Percentiles rank a stretch among this genome's conserved stretches.
Conservation (phyloP, 73 alveolate species). For the Durusdinium trenchii region DNA sequence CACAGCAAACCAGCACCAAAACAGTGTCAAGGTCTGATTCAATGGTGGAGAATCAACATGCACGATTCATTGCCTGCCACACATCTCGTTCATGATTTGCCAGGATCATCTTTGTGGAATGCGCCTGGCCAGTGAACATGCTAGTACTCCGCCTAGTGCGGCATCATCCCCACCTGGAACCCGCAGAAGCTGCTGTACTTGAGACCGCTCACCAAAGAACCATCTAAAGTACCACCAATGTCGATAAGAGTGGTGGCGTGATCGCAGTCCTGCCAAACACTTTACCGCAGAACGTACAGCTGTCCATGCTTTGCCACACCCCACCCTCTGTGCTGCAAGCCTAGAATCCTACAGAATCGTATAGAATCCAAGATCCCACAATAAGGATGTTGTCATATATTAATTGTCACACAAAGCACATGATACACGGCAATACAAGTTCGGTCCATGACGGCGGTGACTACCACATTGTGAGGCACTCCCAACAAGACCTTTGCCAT, state of each 20-base stretch:
- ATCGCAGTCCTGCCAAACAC: conserved; percentile 66
- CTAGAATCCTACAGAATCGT: too few relatives aligned
- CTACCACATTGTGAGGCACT: conserved; percentile 60
- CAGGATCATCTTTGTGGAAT: conserved; percentile 59
- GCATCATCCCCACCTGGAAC: conserved; percentile 9
- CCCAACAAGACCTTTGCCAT: conserved; percentile 52
- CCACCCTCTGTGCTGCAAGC: background rate
- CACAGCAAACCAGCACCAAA: too few relatives aligned
- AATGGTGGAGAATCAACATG: too few relatives aligned
- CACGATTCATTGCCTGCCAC: conserved; percentile 57
- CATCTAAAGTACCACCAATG: conserved; percentile 84
- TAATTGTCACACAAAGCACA: too few relatives aligned
- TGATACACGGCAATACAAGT: background rate
- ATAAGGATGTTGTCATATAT: too few relatives aligned
- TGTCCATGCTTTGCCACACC: background rate
- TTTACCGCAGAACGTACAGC: too few relatives aligned
- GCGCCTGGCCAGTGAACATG: background rate
- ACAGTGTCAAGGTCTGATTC: too few relatives aligned
- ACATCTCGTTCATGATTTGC: conserved; percentile 87
- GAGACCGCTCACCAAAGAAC: conserved; percentile 59
- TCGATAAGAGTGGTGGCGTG: conserved; percentile 89
- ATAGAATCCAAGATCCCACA: too few relatives aligned
- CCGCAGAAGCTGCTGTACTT: conserved; percentile 86
- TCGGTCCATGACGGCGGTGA: conserved; percentile 72
- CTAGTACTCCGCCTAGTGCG: background rate